phyloP scores from a whole-genome alignment of 768 basidiomycete species.

The Russula sp. region DNA sequence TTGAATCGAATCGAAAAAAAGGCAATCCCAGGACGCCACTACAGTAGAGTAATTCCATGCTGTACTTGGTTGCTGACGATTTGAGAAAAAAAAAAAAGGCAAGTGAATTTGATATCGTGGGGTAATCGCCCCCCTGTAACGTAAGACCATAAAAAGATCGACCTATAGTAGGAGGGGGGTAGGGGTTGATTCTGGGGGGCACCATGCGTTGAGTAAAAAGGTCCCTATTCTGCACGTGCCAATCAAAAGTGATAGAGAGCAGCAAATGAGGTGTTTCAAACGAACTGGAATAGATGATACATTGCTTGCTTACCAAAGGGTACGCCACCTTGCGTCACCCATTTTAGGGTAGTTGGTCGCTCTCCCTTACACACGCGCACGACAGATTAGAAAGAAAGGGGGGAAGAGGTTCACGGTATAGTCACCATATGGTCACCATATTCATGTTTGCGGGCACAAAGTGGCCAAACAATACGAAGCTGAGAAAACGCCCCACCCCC shows the following conservation, averaged over 20 bases:
- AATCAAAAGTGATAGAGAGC: background rate
- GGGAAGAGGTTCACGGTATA: too few species aligned
- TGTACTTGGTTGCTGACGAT: background rate
- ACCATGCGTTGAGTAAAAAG: background rate
- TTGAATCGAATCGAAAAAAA: background rate
- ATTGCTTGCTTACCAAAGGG: background rate
- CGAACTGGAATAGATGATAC: background rate
- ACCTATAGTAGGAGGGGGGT: background rate
- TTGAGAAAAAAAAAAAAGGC: background rate
- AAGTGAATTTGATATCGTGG: background rate
- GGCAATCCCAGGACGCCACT: background rate
- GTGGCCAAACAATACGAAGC: background rate
- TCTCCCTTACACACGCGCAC: background rate
- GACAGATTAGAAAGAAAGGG: background rate
- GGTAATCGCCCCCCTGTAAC: background rate
- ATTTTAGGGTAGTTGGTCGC: background rate
- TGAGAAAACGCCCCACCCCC: too few species aligned
- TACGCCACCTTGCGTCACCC: background rate
- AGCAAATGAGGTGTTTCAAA: background rate
- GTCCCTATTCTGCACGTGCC: background rate
- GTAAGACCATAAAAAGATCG: background rate
- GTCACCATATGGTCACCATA: background rate
- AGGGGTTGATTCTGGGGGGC: background rate
- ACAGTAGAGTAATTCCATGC: background rate
- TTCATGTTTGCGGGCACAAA: background rate